Percentiles rank a stretch among this genome's conserved stretches.
These are phyloP conservation scores for Solanum rostratum DNA, from an alignment of 257 asterid genomes.

Conservation along the genomic window DNA sequence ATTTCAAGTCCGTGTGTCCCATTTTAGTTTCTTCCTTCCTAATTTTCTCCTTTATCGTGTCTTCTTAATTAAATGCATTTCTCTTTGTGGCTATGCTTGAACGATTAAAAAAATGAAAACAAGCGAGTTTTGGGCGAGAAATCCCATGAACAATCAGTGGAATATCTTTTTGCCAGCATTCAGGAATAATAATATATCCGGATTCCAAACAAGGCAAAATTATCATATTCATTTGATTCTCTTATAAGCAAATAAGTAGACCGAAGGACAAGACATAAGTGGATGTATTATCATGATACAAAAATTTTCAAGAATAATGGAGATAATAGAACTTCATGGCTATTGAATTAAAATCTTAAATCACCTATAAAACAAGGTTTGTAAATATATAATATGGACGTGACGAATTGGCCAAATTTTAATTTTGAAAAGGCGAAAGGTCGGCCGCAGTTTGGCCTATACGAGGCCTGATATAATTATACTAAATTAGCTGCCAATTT, in stretches of 20 bases:
- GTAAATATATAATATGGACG: no score
- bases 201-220: background rate
- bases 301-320: no score
- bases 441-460: background rate
- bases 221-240: background rate
- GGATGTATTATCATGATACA: background rate
- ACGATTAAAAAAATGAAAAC: background rate
- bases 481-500: background rate
- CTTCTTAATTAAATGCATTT: background rate
- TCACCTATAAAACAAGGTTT: no score
- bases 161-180: background rate
- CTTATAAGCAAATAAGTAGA: background rate
- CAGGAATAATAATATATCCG: background rate
- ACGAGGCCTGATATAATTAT: background rate
- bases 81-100: background rate
- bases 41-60: background rate
- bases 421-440: background rate
- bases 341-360: no score
- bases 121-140: conserved; percentile 1
- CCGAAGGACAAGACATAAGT: background rate
- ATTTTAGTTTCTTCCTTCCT: background rate
- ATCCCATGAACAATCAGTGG: background rate
- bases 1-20: conserved; percentile 1
- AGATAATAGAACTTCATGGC: no score
- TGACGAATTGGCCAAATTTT: background rate